Evolutionary conservation across 2,329 filamentous ascomycete species (phyloP), one percentile per base, ranked within the genome.

Genomic region (Lasiodiplodia gonubiensis): DNA sequence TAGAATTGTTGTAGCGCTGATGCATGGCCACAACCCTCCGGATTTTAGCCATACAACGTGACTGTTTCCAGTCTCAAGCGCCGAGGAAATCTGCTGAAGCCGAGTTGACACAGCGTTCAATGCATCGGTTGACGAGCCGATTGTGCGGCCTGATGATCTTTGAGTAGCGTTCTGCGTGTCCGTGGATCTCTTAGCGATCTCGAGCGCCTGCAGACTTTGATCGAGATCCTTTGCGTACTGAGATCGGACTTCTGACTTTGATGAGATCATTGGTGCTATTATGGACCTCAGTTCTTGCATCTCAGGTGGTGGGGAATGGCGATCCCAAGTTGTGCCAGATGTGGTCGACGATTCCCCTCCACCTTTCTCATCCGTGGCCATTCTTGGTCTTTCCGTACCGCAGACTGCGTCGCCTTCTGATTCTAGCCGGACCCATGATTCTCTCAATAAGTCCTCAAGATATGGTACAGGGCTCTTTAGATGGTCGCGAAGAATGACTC

Each of bases 1-100:
- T 0, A 89, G 79, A 1, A 88, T 68, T 25, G 54, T 46, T 2
- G 48, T n/a, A 6, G 55, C 39, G 49, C 27, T 67, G 30, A 54
- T 39, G 23, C 48, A 67, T 21, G 55, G 55, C 66, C 66, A 61
- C 10, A 67, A 7, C 16, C 54, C 64, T 27, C 64, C 64, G 68
- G 70, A 33, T 76, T 74, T 21, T 67, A 18, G 69, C 81, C 74
- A 6, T 70, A 35, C 4, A 10, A 33, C 5, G 61, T 52, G 2
- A 76, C 49, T 4, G 6, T 66, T 42, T 12, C 14, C 30, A 4
- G 1, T 2, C 27, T 35, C 14, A 2, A 61, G 55, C 7, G 46
- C 48, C 16, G 6, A 12, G 10, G 8, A 55, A 10, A 65, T 14
- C 16, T 33, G 35, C 4, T 65, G 7, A 33, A 65, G 21, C 6